A percentile compares a stretch with the other conserved stretches of the same genome.
Conservation (phyloP, 257 asterid species). For the Solanum piurae region DNA sequence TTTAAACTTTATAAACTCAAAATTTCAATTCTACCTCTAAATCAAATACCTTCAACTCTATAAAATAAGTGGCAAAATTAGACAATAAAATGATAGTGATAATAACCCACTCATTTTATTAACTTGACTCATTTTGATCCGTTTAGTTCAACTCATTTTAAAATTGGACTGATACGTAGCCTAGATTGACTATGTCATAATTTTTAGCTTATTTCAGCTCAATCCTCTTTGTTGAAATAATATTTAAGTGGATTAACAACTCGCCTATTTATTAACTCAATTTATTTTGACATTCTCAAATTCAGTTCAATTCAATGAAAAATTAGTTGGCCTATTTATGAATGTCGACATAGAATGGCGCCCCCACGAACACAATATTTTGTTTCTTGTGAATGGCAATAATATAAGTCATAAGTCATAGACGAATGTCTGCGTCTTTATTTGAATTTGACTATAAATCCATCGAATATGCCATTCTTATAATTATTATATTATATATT, state of each 20-base stretch:
- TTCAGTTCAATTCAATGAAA: accelerated
- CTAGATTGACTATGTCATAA: background rate
- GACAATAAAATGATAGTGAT: background rate
- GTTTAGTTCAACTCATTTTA: background rate
- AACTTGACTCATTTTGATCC: background rate
- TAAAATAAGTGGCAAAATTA: background rate
- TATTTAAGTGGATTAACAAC: background rate
- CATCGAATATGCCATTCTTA: background rate
- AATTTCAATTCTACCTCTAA: too few species aligned
- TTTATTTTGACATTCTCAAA: too few species aligned
- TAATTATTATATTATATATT: background rate
- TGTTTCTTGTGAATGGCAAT: background rate
- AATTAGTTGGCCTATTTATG: background rate
- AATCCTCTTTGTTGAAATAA: accelerated
- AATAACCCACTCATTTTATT: too few species aligned
- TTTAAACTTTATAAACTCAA: too few species aligned
- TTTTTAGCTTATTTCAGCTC: too few species aligned
- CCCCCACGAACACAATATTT: background rate
- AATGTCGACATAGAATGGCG: background rate
- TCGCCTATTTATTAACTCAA: too few species aligned
- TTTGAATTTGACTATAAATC: background rate
- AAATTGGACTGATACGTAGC: accelerated
- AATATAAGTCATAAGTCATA: background rate
- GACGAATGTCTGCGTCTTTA: background rate
- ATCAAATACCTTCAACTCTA: background rate